A percentile compares a stretch with the other conserved stretches of the same genome.
Conservation (phyloP, 495 filamentous ascomycete species). For the Annulohypoxylon nitens region DNA sequence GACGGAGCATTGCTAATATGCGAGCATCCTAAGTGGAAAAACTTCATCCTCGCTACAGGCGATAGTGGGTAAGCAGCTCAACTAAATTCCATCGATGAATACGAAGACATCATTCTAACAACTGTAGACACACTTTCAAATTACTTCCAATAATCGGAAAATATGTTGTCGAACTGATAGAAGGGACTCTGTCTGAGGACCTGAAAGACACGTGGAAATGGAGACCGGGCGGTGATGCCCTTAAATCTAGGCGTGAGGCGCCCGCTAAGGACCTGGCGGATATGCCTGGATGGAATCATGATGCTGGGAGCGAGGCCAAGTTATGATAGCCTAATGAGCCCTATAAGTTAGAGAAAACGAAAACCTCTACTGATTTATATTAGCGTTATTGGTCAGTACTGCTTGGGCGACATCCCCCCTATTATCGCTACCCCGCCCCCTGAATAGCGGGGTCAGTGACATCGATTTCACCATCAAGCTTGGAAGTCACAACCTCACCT, state of each 20-base stretch:
- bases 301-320: slow-evolving; percentile 11
- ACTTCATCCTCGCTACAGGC: slow-evolving; percentile 48
- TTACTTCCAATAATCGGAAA: slow-evolving; percentile 46
- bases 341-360: neutral
- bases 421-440: too few species aligned
- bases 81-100: too few species aligned
- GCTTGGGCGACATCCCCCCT: too few species aligned
- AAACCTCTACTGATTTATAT: too few species aligned
- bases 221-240: slow-evolving; percentile 46
- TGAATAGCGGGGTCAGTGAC: too few species aligned
- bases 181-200: slow-evolving; percentile 41
- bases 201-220: slow-evolving; percentile 45
- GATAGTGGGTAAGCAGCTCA: slow-evolving; percentile 43
- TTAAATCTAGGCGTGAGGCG: slow-evolving; percentile 39
- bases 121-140: slow-evolving; percentile 44
- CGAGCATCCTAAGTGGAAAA: slow-evolving; percentile 48
- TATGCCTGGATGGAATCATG: slow-evolving; percentile 48
- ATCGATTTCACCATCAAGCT: too few species aligned
- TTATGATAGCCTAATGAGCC: neutral
- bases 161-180: slow-evolving; percentile 47
- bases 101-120: slow-evolving; percentile 10
- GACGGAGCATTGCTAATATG: slow-evolving; percentile 57
- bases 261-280: slow-evolving; percentile 46
- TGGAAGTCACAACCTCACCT: too few species aligned
- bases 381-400: too few species aligned